Evolutionary conservation across 2,329 filamentous ascomycete genomes (phyloP), one percentile per base, ranked within the genome.

Genomic region (Apiospora koreana): DNA sequence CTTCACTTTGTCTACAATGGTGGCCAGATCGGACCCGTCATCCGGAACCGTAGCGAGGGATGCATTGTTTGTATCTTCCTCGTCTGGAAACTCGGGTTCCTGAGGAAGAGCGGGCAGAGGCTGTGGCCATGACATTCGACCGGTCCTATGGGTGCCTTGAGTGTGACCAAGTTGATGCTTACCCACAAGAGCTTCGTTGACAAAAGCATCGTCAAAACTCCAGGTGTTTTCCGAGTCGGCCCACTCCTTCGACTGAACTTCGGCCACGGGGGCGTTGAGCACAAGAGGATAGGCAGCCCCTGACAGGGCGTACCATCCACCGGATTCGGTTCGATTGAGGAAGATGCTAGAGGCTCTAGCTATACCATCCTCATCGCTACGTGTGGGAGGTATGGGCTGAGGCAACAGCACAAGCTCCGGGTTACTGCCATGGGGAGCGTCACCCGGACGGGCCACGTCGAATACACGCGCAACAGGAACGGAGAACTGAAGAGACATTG

Each of bases 241-340:
- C 80, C 85, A 90, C 38, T 83, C 83, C 9, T 80, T 77, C 16
- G 76, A 81, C 74, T 83, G 83, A 58, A 85, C 83, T 73, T 81
- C 82, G 28, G 83, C 88, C 2, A 78, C 73, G 0, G 86, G 86
- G 0, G 86, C 91, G 68, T 94, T 89, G 28, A 95, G 92, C 38
- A 97, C 94, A 12, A 95, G 87, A 3, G 96, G 96, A 76, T 98
- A 98, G 10, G 90, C 90, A 50, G 86, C 87, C 70, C 97, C 95
- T 1, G 95, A 98, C 82, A 98, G 87, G 42, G 95, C 96, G 80
- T 95, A 99, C 94, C 95, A 98, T 72, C 93, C 93, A 41, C 95
- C 95, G n/a, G 86, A 85, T 69, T 93, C 89, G 1, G 95, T 98
- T 74, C 92, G 92, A 79, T 98, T 97, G 71, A 98, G 87, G 77